Base-by-base conservation (phyloP, 1,284 basidiomycete species). In the Volvariella volvacea region DNA sequence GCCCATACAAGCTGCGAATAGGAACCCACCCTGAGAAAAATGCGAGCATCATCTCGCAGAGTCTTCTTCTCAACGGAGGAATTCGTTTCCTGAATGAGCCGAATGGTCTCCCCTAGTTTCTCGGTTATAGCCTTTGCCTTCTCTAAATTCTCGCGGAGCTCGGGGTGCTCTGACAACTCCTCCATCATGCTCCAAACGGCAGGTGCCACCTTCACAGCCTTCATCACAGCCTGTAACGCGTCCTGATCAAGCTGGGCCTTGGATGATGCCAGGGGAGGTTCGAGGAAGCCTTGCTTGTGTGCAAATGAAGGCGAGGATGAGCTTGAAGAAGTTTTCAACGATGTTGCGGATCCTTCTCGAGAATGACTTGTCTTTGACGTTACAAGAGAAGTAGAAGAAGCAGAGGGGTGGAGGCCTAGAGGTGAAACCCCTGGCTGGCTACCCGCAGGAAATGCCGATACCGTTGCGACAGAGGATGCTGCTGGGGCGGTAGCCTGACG, bases 131-230 rank as follows among this genome's bases (percentile, higher is more conserved):
- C 63, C 52, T 78, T 71, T 19, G 83, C 86, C 41, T 64, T 70
- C 15, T 67, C 64, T 10, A 88, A 63, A 32, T 64, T 71, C 38
- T 76, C 75, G 39, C 63, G 60, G 43, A 80, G 59, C 33, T 79
- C 71, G 19, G 57, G 58, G 21, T 58, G 63, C 17, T 56, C 48
- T 30, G 68, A 69, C 33, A 68, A 49, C 46, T 77, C 76, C 55
- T 81, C 76, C 58, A 86, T 76, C 68, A 81, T 74, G 47, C 76
- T 69, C 83, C 87, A 90, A 21, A 86, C 79, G 32, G 68, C 65
- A 1, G 82, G 79, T n/a, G 86, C 85, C 7, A 81, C 72, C 16
- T 80, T 76, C 7, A 88, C 73, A 22, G 85, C 83, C 10, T 66
- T 62, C 50, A 77, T 76, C 60, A 89, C 78, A 10, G 83, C 80